Evolutionary conservation across 163 green algal genomes (phyloP).

Genomic region (Chloroidium sp.): DNA sequence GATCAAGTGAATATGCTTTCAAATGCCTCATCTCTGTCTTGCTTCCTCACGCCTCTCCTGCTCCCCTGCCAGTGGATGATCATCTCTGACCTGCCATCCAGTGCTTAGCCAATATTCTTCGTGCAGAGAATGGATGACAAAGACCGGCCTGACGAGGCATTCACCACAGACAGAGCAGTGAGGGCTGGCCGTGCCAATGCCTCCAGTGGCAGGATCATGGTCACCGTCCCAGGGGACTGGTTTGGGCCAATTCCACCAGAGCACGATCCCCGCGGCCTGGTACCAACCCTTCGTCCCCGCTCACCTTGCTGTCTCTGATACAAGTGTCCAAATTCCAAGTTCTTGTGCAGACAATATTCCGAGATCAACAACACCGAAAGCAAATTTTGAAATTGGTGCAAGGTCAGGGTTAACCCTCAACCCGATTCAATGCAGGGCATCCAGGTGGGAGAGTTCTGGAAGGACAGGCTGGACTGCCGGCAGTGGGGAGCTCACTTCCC

Average conservation of each 20-base stretch:
- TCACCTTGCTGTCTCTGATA: neutral
- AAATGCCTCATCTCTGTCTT: no score
- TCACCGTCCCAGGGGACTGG: slow-evolving; percentile 78
- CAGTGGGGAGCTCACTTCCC: slow-evolving; percentile 94
- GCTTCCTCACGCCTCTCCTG: no score
- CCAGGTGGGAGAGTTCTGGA: slow-evolving; percentile 79
- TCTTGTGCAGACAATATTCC: no score
- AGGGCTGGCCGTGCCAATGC: slow-evolving; percentile 81
- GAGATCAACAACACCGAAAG: no score
- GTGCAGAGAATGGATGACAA: slow-evolving; percentile 57
- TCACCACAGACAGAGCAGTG: slow-evolving; percentile 76
- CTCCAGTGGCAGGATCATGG: slow-evolving; percentile 73
- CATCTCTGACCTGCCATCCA: neutral
- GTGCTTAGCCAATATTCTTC: no score
- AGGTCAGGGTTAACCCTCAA: neutral
- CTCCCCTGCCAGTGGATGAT: no score
- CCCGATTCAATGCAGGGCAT: slow-evolving; percentile 48
- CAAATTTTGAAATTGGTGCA: neutral
- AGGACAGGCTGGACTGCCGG: slow-evolving; percentile 87
- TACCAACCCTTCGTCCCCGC: no score
- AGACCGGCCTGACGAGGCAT: slow-evolving; percentile 79
- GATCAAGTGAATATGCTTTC: no score
- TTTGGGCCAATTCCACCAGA: slow-evolving; percentile 91
- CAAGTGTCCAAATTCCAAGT: neutral
- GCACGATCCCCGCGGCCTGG: slow-evolving; percentile 53